These are phyloP conservation scores for Leersia perrieri DNA, from an alignment of 176 grass and related monocot species.

Conservation along the genomic window DNA sequence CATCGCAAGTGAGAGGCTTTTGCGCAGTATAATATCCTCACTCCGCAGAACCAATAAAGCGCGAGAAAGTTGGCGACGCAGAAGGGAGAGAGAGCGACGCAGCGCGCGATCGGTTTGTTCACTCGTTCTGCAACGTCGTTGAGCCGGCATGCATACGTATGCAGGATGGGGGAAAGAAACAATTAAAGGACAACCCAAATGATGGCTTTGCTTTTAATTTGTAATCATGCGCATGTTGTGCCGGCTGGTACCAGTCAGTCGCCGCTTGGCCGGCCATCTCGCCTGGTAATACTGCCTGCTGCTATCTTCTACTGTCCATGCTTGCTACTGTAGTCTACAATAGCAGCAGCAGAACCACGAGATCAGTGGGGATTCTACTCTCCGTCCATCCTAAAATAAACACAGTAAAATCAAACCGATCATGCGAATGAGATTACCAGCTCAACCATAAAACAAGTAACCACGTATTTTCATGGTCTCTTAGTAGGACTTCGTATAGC, in stretches of 20 bases:
- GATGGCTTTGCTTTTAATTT: slow-evolving; percentile 37
- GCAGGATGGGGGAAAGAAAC: neutral
- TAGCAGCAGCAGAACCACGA: neutral
- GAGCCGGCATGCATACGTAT: neutral
- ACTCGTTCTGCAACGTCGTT: neutral
- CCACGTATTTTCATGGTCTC: too few relatives aligned
- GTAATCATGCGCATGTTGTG: slow-evolving; percentile 11
- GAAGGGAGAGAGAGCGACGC: too few relatives aligned
- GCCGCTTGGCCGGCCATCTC: neutral
- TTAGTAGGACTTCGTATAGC: too few relatives aligned
- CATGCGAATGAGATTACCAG: too few relatives aligned
- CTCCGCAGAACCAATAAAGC: neutral
- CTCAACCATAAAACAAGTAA: too few relatives aligned
- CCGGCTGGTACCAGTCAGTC: neutral
- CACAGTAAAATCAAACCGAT: too few relatives aligned
- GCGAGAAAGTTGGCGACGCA: neutral
- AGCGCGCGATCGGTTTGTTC: too few relatives aligned
- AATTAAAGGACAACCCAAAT: neutral
- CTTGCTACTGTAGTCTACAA: neutral
- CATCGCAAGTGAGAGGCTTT: too few relatives aligned
- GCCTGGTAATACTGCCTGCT: neutral
- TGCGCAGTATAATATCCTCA: neutral
- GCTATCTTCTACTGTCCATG: neutral
- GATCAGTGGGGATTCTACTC: too few relatives aligned
- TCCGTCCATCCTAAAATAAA: too few relatives aligned